These are phyloP conservation scores for Tilletia caries DNA, from an alignment of 1,284 basidiomycete species.

Conservation along the genomic window DNA sequence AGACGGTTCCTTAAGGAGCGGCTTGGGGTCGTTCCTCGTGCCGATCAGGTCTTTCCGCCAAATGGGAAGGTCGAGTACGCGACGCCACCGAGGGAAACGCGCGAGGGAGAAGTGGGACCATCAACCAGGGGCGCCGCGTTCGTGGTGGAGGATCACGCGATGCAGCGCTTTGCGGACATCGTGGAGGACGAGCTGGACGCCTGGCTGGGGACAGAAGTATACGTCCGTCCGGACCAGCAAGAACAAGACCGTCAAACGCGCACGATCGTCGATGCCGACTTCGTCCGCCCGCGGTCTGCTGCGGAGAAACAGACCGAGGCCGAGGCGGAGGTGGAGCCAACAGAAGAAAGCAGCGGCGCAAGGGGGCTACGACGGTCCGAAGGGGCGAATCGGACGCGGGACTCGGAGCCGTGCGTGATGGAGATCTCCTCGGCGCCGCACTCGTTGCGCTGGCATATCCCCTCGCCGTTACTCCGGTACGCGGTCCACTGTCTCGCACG, in stretches of 20 bases:
- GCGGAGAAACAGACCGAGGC: neutral
- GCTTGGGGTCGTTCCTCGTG: neutral
- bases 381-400: no score
- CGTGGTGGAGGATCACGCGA: neutral
- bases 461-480: constrained; percentile 36
- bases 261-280: neutral
- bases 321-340: neutral
- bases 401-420: constrained; percentile 19
- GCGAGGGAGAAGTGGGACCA: neutral
- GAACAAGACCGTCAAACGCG: neutral
- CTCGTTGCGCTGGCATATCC: constrained; percentile 37
- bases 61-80: no score
- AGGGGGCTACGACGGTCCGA: no score
- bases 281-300: neutral
- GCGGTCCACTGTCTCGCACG: constrained; percentile 47
- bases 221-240: neutral
- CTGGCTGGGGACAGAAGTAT: neutral
- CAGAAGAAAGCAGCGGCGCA: no score
- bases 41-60: neutral
- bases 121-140: neutral
- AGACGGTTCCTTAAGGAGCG: constrained; percentile 10
- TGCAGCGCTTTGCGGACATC: constrained; percentile 8
- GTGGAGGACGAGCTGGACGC: constrained; percentile 2
- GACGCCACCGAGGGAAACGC: no score
- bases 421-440: constrained; percentile 41